Conservation (phyloP, 768 basidiomycete genomes). For the Boletellus sp. region DNA sequence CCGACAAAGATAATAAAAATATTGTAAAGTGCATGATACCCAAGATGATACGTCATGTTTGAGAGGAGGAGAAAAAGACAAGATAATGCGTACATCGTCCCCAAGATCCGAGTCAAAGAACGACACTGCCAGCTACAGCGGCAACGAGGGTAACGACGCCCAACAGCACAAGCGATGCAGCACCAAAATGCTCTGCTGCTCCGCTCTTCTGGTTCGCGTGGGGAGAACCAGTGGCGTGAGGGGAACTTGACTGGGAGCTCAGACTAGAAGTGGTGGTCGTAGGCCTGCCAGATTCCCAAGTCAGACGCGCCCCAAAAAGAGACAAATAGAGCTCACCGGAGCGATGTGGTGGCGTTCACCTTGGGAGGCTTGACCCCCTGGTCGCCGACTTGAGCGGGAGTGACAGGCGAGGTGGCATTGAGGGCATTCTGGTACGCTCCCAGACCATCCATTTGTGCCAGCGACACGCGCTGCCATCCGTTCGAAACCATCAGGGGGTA, state of each 20-base stretch:
- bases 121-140: constrained; percentile 18
- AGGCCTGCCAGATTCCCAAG: constrained; percentile 4
- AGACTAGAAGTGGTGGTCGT: background rate
- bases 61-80: background rate
- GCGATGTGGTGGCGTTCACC: constrained; percentile 11
- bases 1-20: background rate
- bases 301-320: background rate
- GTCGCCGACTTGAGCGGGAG: constrained; percentile 20
- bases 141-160: constrained; percentile 23
- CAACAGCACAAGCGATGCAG: constrained; percentile 20
- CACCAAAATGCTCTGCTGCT: constrained; percentile 25
- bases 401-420: constrained; percentile 27
- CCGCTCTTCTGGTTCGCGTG: constrained; percentile 34
- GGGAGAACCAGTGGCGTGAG: constrained; percentile 18
- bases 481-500: constrained; percentile 61
- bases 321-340: constrained; percentile 4
- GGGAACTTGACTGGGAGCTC: constrained; percentile 6
- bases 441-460: constrained; percentile 43
- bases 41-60: constrained; percentile 1
- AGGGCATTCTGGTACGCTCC: constrained; percentile 47
- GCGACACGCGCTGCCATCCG: constrained; percentile 67
- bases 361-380: constrained; percentile 14
- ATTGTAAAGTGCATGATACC: constrained; percentile 2
- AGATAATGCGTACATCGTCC: constrained; percentile 8
- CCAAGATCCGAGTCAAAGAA: constrained; percentile 16